Evolutionary conservation across 345 rosid species (phyloP).

Genomic region (Acer campestre): DNA sequence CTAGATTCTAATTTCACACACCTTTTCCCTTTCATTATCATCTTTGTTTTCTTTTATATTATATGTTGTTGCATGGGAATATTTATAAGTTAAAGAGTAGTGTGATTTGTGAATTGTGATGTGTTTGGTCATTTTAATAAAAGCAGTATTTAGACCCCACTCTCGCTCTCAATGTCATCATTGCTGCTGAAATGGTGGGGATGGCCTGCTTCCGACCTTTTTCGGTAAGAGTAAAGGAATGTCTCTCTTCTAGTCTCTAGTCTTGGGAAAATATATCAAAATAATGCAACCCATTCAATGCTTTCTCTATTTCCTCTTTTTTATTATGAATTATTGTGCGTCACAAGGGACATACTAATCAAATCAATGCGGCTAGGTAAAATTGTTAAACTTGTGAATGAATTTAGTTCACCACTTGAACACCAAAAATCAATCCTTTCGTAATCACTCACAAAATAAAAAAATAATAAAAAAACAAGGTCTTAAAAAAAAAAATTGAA

Average conservation of each 20-base stretch:
- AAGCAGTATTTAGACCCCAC: slow-evolving; percentile 30
- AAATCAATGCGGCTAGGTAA: too few relatives aligned
- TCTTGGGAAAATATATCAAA: slow-evolving; percentile 2
- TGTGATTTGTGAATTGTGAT: slow-evolving; percentile 13
- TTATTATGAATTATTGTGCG: too few relatives aligned
- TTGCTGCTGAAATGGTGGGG: slow-evolving; percentile 53
- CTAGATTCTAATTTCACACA: slow-evolving; percentile 32
- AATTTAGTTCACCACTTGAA: too few relatives aligned
- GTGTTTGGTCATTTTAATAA: slow-evolving; percentile 20
- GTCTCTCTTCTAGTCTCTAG: slow-evolving; percentile 21
- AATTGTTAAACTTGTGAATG: too few relatives aligned
- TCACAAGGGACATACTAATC: too few relatives aligned
- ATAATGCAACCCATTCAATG: not conserved
- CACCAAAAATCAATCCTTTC: too few relatives aligned
- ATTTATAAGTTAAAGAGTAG: too few relatives aligned
- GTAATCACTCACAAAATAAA: too few relatives aligned
- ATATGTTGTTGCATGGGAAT: too few relatives aligned
- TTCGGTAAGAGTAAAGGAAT: slow-evolving; percentile 41
- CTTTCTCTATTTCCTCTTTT: too few relatives aligned
- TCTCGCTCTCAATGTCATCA: slow-evolving; percentile 40
- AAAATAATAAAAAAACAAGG: too few relatives aligned
- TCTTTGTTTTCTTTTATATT: not conserved
- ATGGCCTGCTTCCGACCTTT: slow-evolving; percentile 30
- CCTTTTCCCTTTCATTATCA: slow-evolving; percentile 22
- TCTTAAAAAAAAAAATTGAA: too few relatives aligned